Base-by-base conservation (phyloP, 179 eudicot genomes). In the Camellia oleifera region DNA sequence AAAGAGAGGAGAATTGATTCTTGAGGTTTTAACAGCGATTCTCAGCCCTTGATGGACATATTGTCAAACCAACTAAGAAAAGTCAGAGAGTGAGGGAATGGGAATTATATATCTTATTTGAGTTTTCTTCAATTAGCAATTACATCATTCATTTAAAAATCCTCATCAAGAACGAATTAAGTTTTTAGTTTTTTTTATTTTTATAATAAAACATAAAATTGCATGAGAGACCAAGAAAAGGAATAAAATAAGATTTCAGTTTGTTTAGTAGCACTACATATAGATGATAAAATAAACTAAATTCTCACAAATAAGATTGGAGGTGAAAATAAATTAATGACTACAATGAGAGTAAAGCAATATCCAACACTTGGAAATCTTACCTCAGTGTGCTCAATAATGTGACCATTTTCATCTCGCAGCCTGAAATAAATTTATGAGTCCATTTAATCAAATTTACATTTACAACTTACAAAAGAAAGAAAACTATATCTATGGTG, bases 361-460 rank as follows among this genome's bases (percentile, higher is more conserved):
- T 32, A 32, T 32, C 40, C 40, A 32, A 32, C 40, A 32, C 2
- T 32, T 32, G 1, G 2, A 32, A 32, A 32, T 32, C 40, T 32
- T 32, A 32, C 40, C 40, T 32, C 40, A 32, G 40, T 32, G 40
- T 32, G 84, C 85, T 90, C 91, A 68, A 94, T 90, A 26, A 93
- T 82, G 70, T 92, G 97, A 70, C 97, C 98, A 75, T 88, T 80
- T 7, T 87, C 97, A 82, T 94, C 98, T 77, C 88, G 83, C 86
- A 94, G 84, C 90, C 98, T 94, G 69, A 42, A 82, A 76, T 17
- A 67, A 17, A 79, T 9, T 52, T 45, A 18, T 7, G 23, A 62
- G 50, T 18, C 11, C 58, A 72, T 65, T 74, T 53, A 73, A 80
- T 56, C 71, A 67, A 62, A 32, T 32, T 32, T 32, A 32, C 40